These are phyloP conservation scores for Fusarium ramigenum DNA, from an alignment of 2,329 filamentous ascomycete species.

Conservation along the genomic window DNA sequence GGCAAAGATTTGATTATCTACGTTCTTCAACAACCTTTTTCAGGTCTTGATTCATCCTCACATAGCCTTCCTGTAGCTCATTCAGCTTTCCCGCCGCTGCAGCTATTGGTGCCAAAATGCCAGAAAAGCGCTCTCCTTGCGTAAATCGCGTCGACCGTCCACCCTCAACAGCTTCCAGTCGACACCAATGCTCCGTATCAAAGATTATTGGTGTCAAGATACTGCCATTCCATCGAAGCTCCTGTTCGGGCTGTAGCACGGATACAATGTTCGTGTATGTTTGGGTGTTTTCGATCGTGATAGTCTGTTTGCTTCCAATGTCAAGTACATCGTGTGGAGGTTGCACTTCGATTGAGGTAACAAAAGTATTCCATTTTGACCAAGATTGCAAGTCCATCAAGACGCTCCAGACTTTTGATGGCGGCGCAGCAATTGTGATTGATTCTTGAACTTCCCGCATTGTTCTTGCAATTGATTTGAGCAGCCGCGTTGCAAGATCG, in stretches of 20 bases:
- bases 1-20: no score
- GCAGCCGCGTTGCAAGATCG: accelerated
- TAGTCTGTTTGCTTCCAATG: conserved; percentile 16
- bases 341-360: not conserved
- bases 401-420: not conserved
- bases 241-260: not conserved
- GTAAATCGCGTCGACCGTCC: not conserved
- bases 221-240: conserved; percentile 3
- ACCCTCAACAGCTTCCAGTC: accelerated
- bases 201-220: not conserved
- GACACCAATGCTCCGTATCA: conserved; percentile 14
- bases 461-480: no score
- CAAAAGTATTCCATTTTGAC: conserved; percentile 12
- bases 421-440: not conserved
- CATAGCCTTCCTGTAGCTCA: not conserved
- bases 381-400: not conserved
- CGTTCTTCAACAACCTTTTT: not conserved
- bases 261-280: not conserved
- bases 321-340: no score
- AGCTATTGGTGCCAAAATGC: not conserved
- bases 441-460: conserved; percentile 12
- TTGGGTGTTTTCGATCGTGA: not conserved
- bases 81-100: not conserved
- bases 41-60: conserved; percentile 1
- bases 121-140: conserved; percentile 3